phyloP scores from a whole-genome alignment of 768 basidiomycete genomes.

The Amanita jacksonii region DNA sequence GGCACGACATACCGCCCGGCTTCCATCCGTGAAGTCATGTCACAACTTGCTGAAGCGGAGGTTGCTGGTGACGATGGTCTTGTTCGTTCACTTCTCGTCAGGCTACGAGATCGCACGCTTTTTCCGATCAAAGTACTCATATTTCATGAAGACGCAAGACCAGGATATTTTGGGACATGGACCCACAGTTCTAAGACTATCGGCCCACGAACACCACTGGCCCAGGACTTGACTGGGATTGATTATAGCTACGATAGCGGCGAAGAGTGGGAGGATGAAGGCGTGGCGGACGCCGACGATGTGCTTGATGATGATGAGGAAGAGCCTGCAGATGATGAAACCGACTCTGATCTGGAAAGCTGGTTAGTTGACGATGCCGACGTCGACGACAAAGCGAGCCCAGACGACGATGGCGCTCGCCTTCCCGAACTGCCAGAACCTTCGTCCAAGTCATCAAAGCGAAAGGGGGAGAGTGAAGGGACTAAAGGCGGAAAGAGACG shows the following conservation, averaged over 20 bases:
- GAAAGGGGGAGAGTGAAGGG: conserved; percentile 51
- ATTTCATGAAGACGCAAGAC: conserved; percentile 77
- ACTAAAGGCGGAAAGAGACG: conserved; percentile 55
- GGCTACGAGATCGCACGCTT: conserved; percentile 49
- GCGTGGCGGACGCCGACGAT: conserved; percentile 70
- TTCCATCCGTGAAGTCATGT: conserved; percentile 39
- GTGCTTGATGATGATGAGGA: conserved; percentile 62
- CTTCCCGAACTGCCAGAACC: conserved; percentile 23
- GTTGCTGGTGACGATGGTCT: conserved; percentile 59
- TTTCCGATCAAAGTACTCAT: conserved; percentile 77
- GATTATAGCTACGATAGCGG: conserved; percentile 95
- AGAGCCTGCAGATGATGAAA: conserved; percentile 45
- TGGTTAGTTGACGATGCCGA: conserved; percentile 74
- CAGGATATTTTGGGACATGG: conserved; percentile 94
- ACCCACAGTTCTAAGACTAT: conserved; percentile 71
- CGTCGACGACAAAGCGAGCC: conserved; percentile 27
- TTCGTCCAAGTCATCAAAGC: conserved; percentile 34
- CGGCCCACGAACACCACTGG: conserved; percentile 78
- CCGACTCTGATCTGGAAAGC: conserved; percentile 69
- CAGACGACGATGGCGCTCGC: conserved; percentile 28
- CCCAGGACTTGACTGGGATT: conserved; percentile 60
- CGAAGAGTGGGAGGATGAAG: conserved; percentile 93
- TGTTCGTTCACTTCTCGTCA: conserved; percentile 53
- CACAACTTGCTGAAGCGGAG: conserved; percentile 68
- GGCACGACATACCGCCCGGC: conserved; percentile 27